phyloP scores from a whole-genome alignment of 2,329 filamentous ascomycete genomes.

The Colletotrichum tanaceti region DNA sequence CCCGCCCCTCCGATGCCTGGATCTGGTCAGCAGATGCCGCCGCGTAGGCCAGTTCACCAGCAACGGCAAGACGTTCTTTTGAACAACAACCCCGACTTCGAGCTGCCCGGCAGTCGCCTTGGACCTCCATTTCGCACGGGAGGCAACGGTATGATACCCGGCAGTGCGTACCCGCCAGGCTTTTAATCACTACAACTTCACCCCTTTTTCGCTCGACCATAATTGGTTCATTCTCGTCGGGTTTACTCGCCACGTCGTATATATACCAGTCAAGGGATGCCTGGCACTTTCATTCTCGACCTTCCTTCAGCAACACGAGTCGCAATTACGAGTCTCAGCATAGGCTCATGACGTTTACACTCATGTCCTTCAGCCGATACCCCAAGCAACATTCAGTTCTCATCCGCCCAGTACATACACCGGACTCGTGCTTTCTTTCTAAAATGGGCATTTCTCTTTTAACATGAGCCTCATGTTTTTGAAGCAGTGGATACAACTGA shows the following conservation, averaged over 20 bases:
- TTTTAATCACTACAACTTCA: conserved; percentile 42
- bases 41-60: conserved; percentile 56
- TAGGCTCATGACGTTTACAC: conserved; percentile 33
- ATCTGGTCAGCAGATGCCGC: conserved; percentile 57
- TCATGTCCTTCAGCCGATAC: conserved; percentile 40
- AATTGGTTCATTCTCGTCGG: conserved; percentile 33
- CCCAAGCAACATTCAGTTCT: conserved; percentile 34
- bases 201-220: conserved; percentile 24
- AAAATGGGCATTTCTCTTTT: conserved; percentile 36
- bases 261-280: conserved; percentile 28
- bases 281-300: conserved; percentile 39
- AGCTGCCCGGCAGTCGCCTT: conserved; percentile 66
- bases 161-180: conserved; percentile 62
- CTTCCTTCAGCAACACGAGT: conserved; percentile 37
- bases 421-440: conserved; percentile 32
- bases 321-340: conserved; percentile 34
- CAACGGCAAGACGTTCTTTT: conserved; percentile 79
- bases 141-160: conserved; percentile 61
- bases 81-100: conserved; percentile 87
- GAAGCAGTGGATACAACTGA: conserved; percentile 29
- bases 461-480: conserved; percentile 31
- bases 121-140: conserved; percentile 44
- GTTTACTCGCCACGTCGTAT: conserved; percentile 35
- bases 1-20: conserved; percentile 59
- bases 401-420: conserved; percentile 38